These are phyloP conservation scores for Colletotrichum sp. DNA, from an alignment of 2,329 filamentous ascomycete genomes.

Conservation along the genomic window DNA sequence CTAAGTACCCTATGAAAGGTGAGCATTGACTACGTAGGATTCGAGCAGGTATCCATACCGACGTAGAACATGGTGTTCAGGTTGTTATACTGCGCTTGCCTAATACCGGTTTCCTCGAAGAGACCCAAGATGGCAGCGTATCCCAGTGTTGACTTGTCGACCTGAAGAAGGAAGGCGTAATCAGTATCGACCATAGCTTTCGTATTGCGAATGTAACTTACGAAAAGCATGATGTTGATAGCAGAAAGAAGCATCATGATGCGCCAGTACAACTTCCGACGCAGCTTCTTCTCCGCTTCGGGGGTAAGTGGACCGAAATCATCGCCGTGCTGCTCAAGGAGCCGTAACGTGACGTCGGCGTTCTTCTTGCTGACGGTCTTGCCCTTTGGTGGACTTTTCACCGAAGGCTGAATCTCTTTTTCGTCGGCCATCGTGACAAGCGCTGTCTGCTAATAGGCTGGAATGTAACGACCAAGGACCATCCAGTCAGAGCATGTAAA, in stretches of 20 bases:
- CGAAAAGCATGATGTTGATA: slow-evolving; percentile 42
- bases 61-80: slow-evolving; percentile 46
- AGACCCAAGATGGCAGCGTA: slow-evolving; percentile 45
- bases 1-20: slow-evolving; percentile 34
- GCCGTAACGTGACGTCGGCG: slow-evolving; percentile 39
- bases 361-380: slow-evolving; percentile 27
- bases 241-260: slow-evolving; percentile 35
- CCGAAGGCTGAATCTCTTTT: background rate
- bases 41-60: slow-evolving; percentile 28
- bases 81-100: slow-evolving; percentile 42
- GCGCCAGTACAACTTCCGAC: slow-evolving; percentile 36
- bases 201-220: slow-evolving; percentile 23
- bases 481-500: background rate
- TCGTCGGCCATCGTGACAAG: slow-evolving; percentile 1
- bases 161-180: slow-evolving; percentile 24
- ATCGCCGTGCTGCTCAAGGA: slow-evolving; percentile 38
- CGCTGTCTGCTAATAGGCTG: background rate
- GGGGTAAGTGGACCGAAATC: slow-evolving; percentile 34
- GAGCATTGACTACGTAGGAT: background rate
- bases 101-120: slow-evolving; percentile 44
- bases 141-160: slow-evolving; percentile 44
- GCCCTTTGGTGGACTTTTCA: background rate
- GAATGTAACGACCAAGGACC: background rate
- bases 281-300: slow-evolving; percentile 34
- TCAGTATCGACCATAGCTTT: background rate